A percentile compares a stretch with the other conserved stretches of the same genome.
phyloP scores from a whole-genome alignment of 305 asterid genomes.

The Coffea humblotiana region DNA sequence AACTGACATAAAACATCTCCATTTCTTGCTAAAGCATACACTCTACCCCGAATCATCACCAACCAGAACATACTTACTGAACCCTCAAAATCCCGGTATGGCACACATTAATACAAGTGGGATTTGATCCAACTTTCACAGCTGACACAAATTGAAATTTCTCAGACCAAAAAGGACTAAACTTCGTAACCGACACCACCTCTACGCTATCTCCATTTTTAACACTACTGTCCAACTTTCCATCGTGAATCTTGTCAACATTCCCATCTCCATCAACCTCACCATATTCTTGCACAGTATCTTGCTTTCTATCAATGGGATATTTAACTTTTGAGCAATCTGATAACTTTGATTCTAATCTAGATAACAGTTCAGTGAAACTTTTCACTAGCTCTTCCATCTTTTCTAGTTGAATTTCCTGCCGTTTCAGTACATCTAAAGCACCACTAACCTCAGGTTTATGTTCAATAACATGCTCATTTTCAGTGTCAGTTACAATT shows the following conservation, averaged over 20 bases:
- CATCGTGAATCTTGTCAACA: constrained; percentile 28
- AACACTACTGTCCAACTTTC: constrained; percentile 16
- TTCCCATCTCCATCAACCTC: constrained; percentile 16
- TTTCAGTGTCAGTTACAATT: constrained; percentile 38
- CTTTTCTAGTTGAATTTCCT: constrained; percentile 60
- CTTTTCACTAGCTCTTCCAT: constrained; percentile 61
- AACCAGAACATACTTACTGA: constrained; percentile 70
- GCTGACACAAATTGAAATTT: constrained; percentile 86
- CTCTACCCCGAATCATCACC: constrained; percentile 82
- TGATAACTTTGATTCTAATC: constrained; percentile 58
- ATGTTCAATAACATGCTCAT: constrained; percentile 26
- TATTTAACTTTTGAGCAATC: constrained; percentile 29
- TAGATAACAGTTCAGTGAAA: constrained; percentile 58
- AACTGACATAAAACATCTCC: constrained; percentile 72
- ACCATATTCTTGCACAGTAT: constrained; percentile 6
- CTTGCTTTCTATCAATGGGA: constrained; percentile 17
- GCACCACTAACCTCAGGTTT: constrained; percentile 31
- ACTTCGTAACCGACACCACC: constrained; percentile 53
- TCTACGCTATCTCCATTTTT: constrained; percentile 27
- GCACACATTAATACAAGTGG: constrained; percentile 70
- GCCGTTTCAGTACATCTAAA: constrained; percentile 44
- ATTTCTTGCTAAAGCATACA: constrained; percentile 54
- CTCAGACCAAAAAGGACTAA: constrained; percentile 82
- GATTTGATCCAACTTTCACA: constrained; percentile 65
- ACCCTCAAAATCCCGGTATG: constrained; percentile 70